Percentiles rank a stretch among this genome's conserved stretches.
Evolutionary conservation across 2,329 filamentous ascomycete genomes (phyloP).

Genomic region (Annulohypoxylon truncatum): DNA sequence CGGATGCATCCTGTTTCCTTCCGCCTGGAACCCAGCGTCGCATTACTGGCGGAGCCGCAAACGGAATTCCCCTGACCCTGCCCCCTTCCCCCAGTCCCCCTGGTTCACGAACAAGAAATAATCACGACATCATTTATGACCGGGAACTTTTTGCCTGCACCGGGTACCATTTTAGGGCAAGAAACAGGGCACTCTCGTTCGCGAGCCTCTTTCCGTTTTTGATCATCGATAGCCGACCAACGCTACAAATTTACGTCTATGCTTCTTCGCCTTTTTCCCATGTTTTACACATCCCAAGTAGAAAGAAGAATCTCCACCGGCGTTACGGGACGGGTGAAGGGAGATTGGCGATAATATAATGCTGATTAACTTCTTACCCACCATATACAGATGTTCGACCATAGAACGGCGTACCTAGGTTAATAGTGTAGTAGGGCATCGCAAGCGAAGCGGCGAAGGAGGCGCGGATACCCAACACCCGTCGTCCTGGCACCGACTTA

Average conservation of each 20-base stretch:
- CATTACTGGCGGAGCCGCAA: slow-evolving; percentile 29
- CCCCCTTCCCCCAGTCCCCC: neutral
- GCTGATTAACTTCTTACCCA: slow-evolving; percentile 16
- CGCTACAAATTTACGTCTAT: neutral
- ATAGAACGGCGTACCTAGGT: neutral
- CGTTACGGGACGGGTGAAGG: slow-evolving; percentile 13
- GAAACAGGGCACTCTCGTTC: neutral
- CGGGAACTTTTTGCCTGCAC: slow-evolving; percentile 1
- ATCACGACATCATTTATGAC: slow-evolving; percentile 23
- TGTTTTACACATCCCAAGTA: no score
- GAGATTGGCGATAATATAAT: slow-evolving; percentile 20
- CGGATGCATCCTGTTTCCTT: slow-evolving; percentile 30
- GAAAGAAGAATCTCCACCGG: neutral
- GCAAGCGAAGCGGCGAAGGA: neutral
- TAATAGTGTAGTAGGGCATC: slow-evolving; percentile 3
- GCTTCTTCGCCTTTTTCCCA: neutral
- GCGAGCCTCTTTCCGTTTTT: slow-evolving; percentile 17
- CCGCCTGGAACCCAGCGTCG: slow-evolving; percentile 28
- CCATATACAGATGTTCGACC: neutral
- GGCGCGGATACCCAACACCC: neutral
- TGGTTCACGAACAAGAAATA: slow-evolving; percentile 10
- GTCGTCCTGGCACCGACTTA: neutral
- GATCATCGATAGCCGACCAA: neutral
- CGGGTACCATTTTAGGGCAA: neutral
- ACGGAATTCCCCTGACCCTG: neutral